Base-by-base conservation (phyloP, 2,329 filamentous ascomycete genomes). In the Sporothrix brunneoviolacea region DNA sequence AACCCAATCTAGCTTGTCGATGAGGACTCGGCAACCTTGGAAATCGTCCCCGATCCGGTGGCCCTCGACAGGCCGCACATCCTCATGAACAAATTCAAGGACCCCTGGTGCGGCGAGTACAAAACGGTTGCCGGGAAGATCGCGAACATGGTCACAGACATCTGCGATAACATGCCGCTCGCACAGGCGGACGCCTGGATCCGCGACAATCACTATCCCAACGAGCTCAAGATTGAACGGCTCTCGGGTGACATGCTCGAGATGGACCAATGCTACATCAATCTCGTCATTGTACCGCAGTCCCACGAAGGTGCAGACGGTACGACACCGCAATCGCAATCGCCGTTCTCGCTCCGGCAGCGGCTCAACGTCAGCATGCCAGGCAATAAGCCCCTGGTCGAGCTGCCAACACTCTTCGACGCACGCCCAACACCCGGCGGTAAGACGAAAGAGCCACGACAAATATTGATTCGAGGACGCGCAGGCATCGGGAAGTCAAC, bases 401-500 rank as follows among this genome's bases (percentile, higher is more conserved):
- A 21, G 4, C 50, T 67, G 43, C 18, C 54, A 16, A 44, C 27
- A 27, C 48, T 68, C 12, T 69, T 69, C 38, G 42, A 62, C 32
- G 4, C 55, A 47, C 56, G 63, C 18, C 52, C 57, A 53, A 24
- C 19, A 35, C 37, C n/a, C 22, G 40, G 59, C 27, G 51, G 46
- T 18, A 9, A 24, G 4, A 42, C 22, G 22, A 52, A 3, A 24
- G 33, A 21, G 12, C 51, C 53, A 41, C 61, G 60, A 55, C 55
- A 64, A 44, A 65, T 70, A 16, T 51, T 68, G 41, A 68, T 70
- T 46, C 60, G 60, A 36, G 68, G 66, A 40, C 61, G 60, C 8
- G 64, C 67, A 0, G 68, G 68, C 37, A 61, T 69, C 1, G 67
- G 67, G 5, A 71, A 70, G 59, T 68, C 66, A 7, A 70, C 68